A percentile compares a stretch with the other conserved stretches of the same genome.
These are phyloP conservation scores for Coelastrella sp. DNA, from an alignment of 139 green algal genomes.

Conservation along the genomic window DNA sequence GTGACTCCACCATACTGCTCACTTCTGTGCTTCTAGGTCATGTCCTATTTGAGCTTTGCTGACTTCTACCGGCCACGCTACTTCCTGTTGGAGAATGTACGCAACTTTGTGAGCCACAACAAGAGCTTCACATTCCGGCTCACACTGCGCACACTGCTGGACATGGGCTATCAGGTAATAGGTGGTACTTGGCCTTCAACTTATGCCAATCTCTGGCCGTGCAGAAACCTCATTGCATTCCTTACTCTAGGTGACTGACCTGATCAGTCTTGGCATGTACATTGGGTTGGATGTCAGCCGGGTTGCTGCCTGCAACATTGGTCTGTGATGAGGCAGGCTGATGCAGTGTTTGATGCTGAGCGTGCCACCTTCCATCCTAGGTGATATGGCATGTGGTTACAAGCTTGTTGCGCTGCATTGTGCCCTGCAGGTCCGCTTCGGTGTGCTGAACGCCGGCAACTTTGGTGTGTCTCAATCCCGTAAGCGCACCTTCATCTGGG, in stretches of 20 bases:
- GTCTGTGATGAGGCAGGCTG: too few species aligned
- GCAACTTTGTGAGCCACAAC: constrained; percentile 98
- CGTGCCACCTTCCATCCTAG: too few species aligned
- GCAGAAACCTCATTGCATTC: too few species aligned
- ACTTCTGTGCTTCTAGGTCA: constrained; percentile 66
- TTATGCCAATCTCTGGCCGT: neutral
- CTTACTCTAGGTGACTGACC: too few species aligned
- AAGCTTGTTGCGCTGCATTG: neutral
- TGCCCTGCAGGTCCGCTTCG: constrained; percentile 90
- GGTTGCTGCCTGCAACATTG: too few species aligned
- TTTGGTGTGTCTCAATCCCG: constrained; percentile 95
- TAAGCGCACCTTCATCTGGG: constrained; percentile 98
- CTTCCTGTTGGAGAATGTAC: constrained; percentile 98
- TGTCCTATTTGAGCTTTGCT: constrained; percentile 92
- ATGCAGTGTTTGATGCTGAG: too few species aligned
- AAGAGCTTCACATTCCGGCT: constrained; percentile 95
- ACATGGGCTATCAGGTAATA: constrained; percentile 97
- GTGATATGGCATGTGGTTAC: too few species aligned
- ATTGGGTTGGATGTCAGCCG: too few species aligned
- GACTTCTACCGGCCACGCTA: constrained; percentile 96
- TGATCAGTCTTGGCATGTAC: too few species aligned
- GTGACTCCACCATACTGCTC: neutral
- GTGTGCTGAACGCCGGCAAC: constrained; percentile 96
- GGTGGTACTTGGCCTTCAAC: neutral
- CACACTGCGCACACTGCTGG: constrained; percentile 90